Evolutionary conservation across 176 grass and related monocot species (phyloP), one percentile per base, ranked within the genome.

Genomic region (Zoysia pacifica): DNA sequence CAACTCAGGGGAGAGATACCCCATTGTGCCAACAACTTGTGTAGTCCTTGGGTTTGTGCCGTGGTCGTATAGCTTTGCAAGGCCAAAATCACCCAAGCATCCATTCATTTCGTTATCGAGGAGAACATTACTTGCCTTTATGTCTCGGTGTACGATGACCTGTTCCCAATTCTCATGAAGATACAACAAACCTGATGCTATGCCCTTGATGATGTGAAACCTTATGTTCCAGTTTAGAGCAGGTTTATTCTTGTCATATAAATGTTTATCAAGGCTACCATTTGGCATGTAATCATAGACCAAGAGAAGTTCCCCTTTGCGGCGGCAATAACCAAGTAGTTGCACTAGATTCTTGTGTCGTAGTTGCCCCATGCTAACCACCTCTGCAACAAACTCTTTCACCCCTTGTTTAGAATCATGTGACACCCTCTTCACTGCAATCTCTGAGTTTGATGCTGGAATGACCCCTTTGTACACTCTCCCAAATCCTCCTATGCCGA

Each of bases 401-500:
- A 87, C 9, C 10, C 84, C 89, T 62, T 91, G 84, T 62, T 48
- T 83, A 11, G 84, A 86, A 56, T 87, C 58, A 46, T 91, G 72
- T 11, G 80, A 90, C 35, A 87, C 77, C 44, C 39, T 90, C 75
- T 87, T 87, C 53, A 87, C 77, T 11, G 83, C 86, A 10, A 87
- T 77, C 44, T 80, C 79, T 10, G 41, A 47, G 42, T 80, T 82
- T 19, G 91, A 61, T 78, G 63, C 28, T 16, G 58, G 18, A 11
- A 93, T 72, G 14, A 74, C 70, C 6, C 83, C 90, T 52, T 60
- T 87, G 74, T 90, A 93, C 37, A 93, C 87, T 69, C 71, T 73
- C 11, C 91, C 85, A 12, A 93, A 90, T 51, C 91, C 87, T 60
- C 91, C 87, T 11, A 50, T 39, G 16, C 91, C 91, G 20, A 90